These are phyloP conservation scores for Phytophthora pluvialis DNA, from an alignment of 352 stramenopile species.

Conservation along the genomic window DNA sequence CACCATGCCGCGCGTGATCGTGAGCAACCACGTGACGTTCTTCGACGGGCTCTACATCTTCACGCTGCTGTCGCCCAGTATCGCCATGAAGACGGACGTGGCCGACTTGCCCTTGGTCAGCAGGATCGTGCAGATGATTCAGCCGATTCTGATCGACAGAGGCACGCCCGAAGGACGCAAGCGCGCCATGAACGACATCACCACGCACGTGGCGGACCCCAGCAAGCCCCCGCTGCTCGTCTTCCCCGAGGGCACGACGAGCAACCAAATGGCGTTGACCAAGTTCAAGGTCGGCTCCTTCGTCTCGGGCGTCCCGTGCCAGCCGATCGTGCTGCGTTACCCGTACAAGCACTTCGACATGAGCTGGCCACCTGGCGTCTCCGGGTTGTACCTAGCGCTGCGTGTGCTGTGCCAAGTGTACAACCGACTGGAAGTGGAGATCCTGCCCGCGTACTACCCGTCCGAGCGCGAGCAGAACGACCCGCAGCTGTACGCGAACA, in stretches of 20 bases:
- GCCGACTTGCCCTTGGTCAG: conserved; percentile 60
- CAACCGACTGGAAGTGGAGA: conserved; percentile 67
- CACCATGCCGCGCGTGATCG: conserved; percentile 51
- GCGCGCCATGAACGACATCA: conserved; percentile 68
- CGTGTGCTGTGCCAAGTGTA: conserved; percentile 78
- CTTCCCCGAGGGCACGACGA: conserved; percentile 79
- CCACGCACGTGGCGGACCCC: conserved; percentile 50
- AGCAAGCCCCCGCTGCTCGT: conserved; percentile 67
- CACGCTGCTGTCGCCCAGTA: conserved; percentile 58
- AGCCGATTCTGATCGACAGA: conserved; percentile 74
- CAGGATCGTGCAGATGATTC: conserved; percentile 60
- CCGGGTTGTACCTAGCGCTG: conserved; percentile 54
- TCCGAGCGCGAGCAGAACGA: conserved; percentile 44
- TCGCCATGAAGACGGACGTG: conserved; percentile 80
- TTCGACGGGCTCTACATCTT: conserved; percentile 72
- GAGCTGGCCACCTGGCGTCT: conserved; percentile 69
- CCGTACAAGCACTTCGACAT: conserved; percentile 79
- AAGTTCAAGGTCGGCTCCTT: conserved; percentile 85
- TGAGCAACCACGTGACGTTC: conserved; percentile 79
- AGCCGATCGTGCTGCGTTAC: conserved; percentile 69
- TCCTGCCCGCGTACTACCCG: conserved; percentile 62
- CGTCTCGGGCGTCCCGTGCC: conserved; percentile 57
- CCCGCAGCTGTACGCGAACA: conserved; percentile 63
- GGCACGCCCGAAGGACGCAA: conserved; percentile 54
- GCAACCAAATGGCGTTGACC: conserved; percentile 68